Base-by-base conservation (phyloP, 1,284 basidiomycete genomes). In the Mycosarcoma mackinlayi region DNA sequence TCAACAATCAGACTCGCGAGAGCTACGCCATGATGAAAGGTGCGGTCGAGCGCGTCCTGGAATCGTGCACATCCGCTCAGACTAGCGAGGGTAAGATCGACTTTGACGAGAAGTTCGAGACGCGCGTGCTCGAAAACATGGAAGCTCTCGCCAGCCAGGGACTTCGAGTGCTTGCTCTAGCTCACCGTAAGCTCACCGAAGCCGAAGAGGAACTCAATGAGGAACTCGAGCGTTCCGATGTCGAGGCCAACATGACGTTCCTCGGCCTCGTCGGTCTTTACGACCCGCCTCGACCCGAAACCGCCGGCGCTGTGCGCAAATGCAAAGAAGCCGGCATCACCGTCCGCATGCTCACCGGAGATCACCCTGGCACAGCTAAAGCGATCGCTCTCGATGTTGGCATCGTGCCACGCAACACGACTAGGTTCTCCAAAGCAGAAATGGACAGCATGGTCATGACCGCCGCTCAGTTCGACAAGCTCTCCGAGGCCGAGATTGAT, bases 211-310 rank as follows among this genome's bases (percentile, higher is more conserved):
- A 56, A 10, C 61, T 66, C 34, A 76, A 67, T 25, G 65, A 62
- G 18, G 65, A 75, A 23, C 61, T 77, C 30, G 59, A 73, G 10
- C 79, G 78, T 25, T 68, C 65, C 3, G 85, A 87, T 3, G 86
- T 89, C 13, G 90, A 91, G 81, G 78, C 84, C 19, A 85, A 85
- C 24, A 87, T 89, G 76, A 84, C 83, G 6, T 88, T 91, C 83
- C 83, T 88, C 8, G 89, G 88, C 9, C 84, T 90, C 1, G 87
- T 86, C 11, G 89, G 89, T 50, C 88, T 91, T 57, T 80, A 82
- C 72, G 89, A 91, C 76, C 89, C 89, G 14, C 90, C 89, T n/a
- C 86, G 89, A 34, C 87, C 87, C 11, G 89, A 90, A 75, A 88
- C 87, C 3, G 83, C 86, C 3, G 86, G 85, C 11, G 88, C 89